phyloP scores from a whole-genome alignment of 2,329 filamentous ascomycete species.

The Fusarium sambucinum region DNA sequence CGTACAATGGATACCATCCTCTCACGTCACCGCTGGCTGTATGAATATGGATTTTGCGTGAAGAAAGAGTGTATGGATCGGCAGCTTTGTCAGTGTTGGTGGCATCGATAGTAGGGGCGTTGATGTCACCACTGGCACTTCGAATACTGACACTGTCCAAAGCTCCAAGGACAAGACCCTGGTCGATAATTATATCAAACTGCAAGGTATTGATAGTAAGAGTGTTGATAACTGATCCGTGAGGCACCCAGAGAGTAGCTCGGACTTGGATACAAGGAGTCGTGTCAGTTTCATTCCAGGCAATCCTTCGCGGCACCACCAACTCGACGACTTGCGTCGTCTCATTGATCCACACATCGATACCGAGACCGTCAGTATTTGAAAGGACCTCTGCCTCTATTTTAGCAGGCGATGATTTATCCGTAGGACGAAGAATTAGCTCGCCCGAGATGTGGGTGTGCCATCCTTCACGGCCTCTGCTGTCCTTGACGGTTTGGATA shows the following conservation, averaged over 20 bases:
- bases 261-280: conserved; percentile 63
- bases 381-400: conserved; percentile 60
- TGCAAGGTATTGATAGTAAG: conserved; percentile 55
- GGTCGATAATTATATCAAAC: conserved; percentile 56
- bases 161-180: conserved; percentile 56
- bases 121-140: conserved; percentile 57
- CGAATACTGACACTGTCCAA: conserved; percentile 48
- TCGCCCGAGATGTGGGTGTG: conserved; percentile 59
- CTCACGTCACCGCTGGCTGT: conserved; percentile 60
- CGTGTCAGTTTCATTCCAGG: conserved; percentile 43
- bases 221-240: conserved; percentile 52
- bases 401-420: conserved; percentile 51
- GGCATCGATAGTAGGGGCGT: conserved; percentile 49
- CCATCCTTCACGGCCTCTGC: conserved; percentile 34
- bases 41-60: conserved; percentile 56
- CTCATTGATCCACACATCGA: conserved; percentile 52
- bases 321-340: conserved; percentile 56
- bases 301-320: conserved; percentile 53
- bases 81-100: conserved; percentile 42
- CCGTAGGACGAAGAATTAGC: conserved; percentile 58
- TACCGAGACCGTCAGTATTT: conserved; percentile 58
- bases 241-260: conserved; percentile 61
- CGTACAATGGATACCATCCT: conserved; percentile 65
- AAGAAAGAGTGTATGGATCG: conserved; percentile 57
- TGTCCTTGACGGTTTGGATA: conserved; percentile 52